phyloP scores from a whole-genome alignment of 352 stramenopile genomes.

The Thraustochytrium sp. region DNA sequence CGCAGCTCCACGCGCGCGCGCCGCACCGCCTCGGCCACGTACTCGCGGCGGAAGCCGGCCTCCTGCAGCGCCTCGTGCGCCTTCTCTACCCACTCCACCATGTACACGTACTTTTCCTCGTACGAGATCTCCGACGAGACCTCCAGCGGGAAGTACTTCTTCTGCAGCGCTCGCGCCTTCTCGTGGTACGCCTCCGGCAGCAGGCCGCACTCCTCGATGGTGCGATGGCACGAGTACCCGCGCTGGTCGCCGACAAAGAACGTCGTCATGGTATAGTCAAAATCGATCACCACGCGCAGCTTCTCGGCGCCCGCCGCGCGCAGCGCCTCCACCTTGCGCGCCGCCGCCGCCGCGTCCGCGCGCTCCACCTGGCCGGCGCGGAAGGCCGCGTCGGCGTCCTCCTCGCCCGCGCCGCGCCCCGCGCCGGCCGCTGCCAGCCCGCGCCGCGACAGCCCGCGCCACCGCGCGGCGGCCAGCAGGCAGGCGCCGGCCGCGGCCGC shows the following conservation, averaged over 20 bases:
- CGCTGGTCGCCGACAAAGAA: constrained; percentile 2
- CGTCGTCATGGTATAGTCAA: constrained; percentile 44
- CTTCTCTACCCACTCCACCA: constrained; percentile 49
- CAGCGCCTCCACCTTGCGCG: neutral
- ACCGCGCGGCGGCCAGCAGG: neutral
- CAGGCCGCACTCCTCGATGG: constrained; percentile 41
- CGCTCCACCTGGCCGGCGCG: neutral
- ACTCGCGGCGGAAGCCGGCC: constrained; percentile 27
- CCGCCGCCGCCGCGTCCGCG: neutral
- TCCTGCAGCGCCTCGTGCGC: constrained; percentile 42
- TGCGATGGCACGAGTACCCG: constrained; percentile 40
- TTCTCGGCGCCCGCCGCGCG: neutral
- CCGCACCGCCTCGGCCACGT: constrained; percentile 43
- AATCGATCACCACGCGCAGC: constrained; percentile 41
- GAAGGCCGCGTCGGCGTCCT: neutral
- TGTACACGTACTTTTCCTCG: constrained; percentile 40
- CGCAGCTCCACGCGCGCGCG: constrained; percentile 22
- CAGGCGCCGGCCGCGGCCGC: neutral
- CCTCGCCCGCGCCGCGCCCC: too few relatives aligned
- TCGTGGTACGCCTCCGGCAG: constrained; percentile 15
- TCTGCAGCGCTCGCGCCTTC: constrained; percentile 35
- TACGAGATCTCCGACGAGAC: constrained; percentile 20
- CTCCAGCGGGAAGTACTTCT: constrained; percentile 48
- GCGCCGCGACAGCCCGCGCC: neutral
- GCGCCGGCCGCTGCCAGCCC: neutral